Evolutionary conservation across 2,329 filamentous ascomycete species (phyloP).

Genomic region (Colletotrichum sp.): DNA sequence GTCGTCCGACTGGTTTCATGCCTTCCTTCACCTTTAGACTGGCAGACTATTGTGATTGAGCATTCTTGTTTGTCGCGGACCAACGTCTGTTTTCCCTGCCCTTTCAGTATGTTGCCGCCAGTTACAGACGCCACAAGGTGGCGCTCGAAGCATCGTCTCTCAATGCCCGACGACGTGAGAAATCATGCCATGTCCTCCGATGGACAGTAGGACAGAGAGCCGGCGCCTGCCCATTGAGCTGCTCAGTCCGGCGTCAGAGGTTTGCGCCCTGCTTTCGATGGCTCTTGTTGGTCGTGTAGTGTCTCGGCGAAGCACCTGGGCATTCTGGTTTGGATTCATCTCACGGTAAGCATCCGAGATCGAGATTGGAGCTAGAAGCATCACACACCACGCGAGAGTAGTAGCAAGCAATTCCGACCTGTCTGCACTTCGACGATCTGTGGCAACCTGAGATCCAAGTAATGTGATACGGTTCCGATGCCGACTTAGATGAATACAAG

Average conservation of each 20-base stretch:
- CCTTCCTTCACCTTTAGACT: background rate
- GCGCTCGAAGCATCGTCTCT: background rate
- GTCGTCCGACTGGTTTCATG: background rate
- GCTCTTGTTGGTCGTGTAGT: background rate
- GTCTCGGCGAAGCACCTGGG: background rate
- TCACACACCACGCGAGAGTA: background rate
- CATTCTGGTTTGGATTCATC: background rate
- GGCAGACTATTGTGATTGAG: background rate
- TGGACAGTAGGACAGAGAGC: background rate
- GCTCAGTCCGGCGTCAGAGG: background rate
- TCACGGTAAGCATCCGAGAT: background rate
- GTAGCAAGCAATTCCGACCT: background rate
- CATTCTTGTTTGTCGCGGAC: background rate
- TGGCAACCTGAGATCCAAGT: background rate
- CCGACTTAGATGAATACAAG: background rate
- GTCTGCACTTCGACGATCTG: background rate
- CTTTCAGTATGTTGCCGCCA: background rate
- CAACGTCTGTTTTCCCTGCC: background rate
- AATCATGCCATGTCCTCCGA: background rate
- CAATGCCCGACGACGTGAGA: background rate
- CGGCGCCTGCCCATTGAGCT: background rate
- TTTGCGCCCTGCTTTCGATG: background rate
- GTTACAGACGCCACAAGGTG: background rate
- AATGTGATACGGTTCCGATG: background rate
- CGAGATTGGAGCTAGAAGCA: background rate